Base-by-base conservation (phyloP, 2,329 filamentous ascomycete species). In the Beauveria caledonica region DNA sequence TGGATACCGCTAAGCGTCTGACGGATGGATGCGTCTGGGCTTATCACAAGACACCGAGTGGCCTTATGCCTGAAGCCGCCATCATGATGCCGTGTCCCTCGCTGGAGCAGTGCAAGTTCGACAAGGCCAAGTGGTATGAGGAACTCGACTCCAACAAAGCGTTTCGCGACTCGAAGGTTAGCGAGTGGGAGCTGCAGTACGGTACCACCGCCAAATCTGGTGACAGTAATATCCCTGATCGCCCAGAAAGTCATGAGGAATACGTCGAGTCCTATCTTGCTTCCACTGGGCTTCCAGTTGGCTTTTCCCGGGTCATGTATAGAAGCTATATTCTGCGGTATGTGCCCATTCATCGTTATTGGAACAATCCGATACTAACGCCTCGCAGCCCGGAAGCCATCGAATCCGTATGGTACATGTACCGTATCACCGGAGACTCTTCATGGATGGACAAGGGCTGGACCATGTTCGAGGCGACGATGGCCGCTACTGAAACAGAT, bases 351-450 rank as follows among this genome's bases (percentile, higher is more conserved):
- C 15, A 6, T 25, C 27, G 27, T 9, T 19, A n/a, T 8, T 2
- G 7, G n/a, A 36, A 15, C 15, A 11, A 52, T 15, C 58, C 27
- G 19, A 33, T 6, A n/a, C 59, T 61, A 57, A 61, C 46, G 7
- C 15, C 10, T 8, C 13, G 42, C 62, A 89, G 88, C 23, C 90
- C 90, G 21, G 91, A 96, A 76, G 90, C 89, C 1, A 92, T 96
- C 66, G 91, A 96, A 68, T 91, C 87, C 0, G 86, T 95, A 15
- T 95, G 91, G 81, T 89, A 92, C 75, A 87, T 95, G 78, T 94
- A 95, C 76, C 89, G 92, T 69, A 90, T 95, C 73, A 95, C 90
- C 0, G 92, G 90, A 52, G 88, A 94, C 64, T 74, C 80, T 1
- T 72, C 74, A 5, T 91, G 90, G 80, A 87, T 88, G 70, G 90